Percentiles rank a stretch among this genome's conserved stretches.
phyloP scores from a whole-genome alignment of 352 stramenopile species.

The Phytophthora idaei region DNA sequence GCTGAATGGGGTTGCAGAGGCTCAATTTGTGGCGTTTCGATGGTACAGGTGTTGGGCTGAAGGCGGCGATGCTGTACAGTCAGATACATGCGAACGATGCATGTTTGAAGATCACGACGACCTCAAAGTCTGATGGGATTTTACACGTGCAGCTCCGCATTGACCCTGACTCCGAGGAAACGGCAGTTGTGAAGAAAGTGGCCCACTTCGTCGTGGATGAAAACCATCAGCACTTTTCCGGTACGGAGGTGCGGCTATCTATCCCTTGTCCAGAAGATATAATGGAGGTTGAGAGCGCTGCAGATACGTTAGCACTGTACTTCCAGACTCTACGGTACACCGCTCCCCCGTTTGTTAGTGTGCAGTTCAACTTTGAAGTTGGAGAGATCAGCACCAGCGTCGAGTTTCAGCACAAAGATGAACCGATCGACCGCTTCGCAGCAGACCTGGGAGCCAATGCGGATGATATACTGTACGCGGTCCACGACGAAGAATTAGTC shows the following conservation, averaged over 20 bases:
- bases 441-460: slow-evolving; percentile 42
- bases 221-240: slow-evolving; percentile 69
- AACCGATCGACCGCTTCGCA: slow-evolving; percentile 69
- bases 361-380: slow-evolving; percentile 69
- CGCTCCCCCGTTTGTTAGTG: slow-evolving; percentile 49
- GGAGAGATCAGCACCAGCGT: slow-evolving; percentile 40
- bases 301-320: slow-evolving; percentile 61
- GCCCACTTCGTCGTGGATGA: slow-evolving; percentile 66
- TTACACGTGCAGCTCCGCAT: slow-evolving; percentile 76
- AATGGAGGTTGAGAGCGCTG: slow-evolving; percentile 50
- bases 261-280: slow-evolving; percentile 48
- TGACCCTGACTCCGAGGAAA: slow-evolving; percentile 60
- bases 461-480: slow-evolving; percentile 54
- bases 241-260: slow-evolving; percentile 76
- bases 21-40: slow-evolving; percentile 3
- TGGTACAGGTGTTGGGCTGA: slow-evolving; percentile 67
- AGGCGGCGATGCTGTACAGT: slow-evolving; percentile 78
- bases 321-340: slow-evolving; percentile 77
- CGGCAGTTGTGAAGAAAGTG: slow-evolving; percentile 64
- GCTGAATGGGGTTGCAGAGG: neutral
- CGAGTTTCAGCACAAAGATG: slow-evolving; percentile 38
- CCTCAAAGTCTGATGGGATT: slow-evolving; percentile 61
- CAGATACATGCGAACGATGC: slow-evolving; percentile 48
- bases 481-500: slow-evolving; percentile 34
- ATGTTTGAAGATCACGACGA: slow-evolving; percentile 70